Evolutionary conservation across 176 grass and related monocot genomes (phyloP).

Genomic region (Dactylis glomerata): DNA sequence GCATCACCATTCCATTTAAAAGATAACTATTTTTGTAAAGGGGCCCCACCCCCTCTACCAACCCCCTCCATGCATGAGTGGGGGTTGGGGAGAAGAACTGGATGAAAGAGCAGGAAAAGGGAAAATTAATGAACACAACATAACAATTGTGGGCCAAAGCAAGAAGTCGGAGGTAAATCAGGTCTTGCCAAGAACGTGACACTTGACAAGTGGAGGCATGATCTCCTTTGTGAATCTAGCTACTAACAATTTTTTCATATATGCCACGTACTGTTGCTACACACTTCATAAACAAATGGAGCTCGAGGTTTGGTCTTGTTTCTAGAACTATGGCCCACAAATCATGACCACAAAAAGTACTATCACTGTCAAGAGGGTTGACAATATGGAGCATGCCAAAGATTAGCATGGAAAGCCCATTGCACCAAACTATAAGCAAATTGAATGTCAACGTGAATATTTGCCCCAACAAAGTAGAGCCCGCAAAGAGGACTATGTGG

Average conservation of each 20-base stretch:
- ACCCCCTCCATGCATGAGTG: too few relatives aligned
- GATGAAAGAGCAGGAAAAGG: background rate
- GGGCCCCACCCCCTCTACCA: too few relatives aligned
- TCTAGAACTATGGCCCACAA: background rate
- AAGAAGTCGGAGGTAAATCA: background rate
- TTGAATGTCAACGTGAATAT: background rate
- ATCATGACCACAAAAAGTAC: background rate
- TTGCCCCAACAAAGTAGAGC: background rate
- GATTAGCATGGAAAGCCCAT: background rate
- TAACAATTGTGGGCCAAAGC: background rate
- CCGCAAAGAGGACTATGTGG: background rate
- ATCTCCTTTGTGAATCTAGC: background rate
- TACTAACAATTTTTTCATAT: background rate
- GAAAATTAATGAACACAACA: background rate
- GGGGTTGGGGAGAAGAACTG: too few relatives aligned
- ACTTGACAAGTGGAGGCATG: background rate
- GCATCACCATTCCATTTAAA: too few relatives aligned
- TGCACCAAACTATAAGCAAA: background rate
- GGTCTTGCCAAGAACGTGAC: too few relatives aligned
- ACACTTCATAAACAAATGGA: background rate
- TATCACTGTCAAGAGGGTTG: background rate
- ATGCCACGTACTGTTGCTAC: background rate
- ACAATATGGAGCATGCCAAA: background rate
- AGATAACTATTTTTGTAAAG: too few relatives aligned
- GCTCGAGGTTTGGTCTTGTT: background rate